Evolutionary conservation across 306 rosid genomes (phyloP).

Genomic region (Sechiopsis laciniata): DNA sequence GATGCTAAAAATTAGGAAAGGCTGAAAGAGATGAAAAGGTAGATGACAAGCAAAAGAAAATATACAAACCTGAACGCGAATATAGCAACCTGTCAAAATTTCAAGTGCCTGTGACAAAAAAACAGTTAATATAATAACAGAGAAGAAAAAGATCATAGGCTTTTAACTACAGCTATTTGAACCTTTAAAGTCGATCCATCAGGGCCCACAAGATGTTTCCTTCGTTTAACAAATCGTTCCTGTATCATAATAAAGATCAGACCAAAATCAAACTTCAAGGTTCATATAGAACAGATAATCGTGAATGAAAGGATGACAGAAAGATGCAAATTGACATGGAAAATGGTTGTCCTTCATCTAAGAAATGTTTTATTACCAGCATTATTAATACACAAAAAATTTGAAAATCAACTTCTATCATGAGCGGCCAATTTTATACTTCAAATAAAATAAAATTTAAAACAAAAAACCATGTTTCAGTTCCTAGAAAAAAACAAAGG

Average conservation of each 20-base stretch:
- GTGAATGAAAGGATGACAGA: background rate
- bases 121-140: slow-evolving; percentile 13
- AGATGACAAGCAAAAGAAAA: slow-evolving; percentile 16
- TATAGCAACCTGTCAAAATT: slow-evolving; percentile 73
- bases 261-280: background rate
- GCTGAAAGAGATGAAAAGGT: background rate
- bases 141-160: background rate
- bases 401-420: background rate
- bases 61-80: slow-evolving; percentile 69
- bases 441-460: background rate
- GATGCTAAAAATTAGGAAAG: background rate
- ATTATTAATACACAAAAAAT: background rate
- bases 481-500: background rate
- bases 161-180: background rate
- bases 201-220: slow-evolving; percentile 85
- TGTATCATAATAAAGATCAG: slow-evolving; percentile 30
- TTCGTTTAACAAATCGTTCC: slow-evolving; percentile 83
- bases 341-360: background rate
- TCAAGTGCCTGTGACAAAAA: slow-evolving; percentile 50
- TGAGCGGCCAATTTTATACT: background rate
- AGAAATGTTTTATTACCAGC: background rate
- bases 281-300: background rate
- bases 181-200: slow-evolving; percentile 87
- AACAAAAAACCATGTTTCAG: background rate
- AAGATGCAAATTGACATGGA: background rate